Evolutionary conservation across 306 rosid species (phyloP).

Genomic region (Glycyrrhiza uralensis): DNA sequence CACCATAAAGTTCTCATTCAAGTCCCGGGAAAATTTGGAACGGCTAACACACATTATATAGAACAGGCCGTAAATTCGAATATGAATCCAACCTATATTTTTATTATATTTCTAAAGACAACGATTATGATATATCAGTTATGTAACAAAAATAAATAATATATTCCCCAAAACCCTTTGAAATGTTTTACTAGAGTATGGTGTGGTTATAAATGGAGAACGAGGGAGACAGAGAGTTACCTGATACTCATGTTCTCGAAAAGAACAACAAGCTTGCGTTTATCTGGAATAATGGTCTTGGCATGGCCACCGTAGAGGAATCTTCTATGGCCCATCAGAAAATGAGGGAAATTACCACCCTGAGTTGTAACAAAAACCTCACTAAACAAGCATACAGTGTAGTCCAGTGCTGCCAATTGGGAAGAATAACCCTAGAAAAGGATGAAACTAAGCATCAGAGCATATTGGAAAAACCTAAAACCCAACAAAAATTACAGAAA

Average conservation of each 20-base stretch:
- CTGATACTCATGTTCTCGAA: slow-evolving; percentile 57
- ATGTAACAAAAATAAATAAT: background rate
- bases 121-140: background rate
- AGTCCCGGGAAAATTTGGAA: slow-evolving; percentile 8
- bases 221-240: slow-evolving; percentile 34
- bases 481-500: slow-evolving; percentile 3
- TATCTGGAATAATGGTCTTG: slow-evolving; percentile 89
- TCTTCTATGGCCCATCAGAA: slow-evolving; percentile 96
- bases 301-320: slow-evolving; percentile 78
- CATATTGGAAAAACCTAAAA: slow-evolving; percentile 19
- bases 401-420: slow-evolving; percentile 91
- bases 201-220: slow-evolving; percentile 3
- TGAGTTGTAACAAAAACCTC: slow-evolving; percentile 98
- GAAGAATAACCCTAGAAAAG: slow-evolving; percentile 78
- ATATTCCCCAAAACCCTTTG: background rate
- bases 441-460: slow-evolving; percentile 25
- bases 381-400: slow-evolving; percentile 78
- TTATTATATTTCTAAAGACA: background rate
- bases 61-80: slow-evolving; percentile 4
- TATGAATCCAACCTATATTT: background rate
- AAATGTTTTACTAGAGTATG: slow-evolving; percentile 18
- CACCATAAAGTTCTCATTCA: slow-evolving; percentile 2
- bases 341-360: slow-evolving; percentile 99
- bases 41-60: slow-evolving; percentile 4
- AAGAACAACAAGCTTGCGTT: slow-evolving; percentile 79